Conservation (phyloP, 176 grass and related monocot species). For the barley (Hordeum vulgare) region DNA sequence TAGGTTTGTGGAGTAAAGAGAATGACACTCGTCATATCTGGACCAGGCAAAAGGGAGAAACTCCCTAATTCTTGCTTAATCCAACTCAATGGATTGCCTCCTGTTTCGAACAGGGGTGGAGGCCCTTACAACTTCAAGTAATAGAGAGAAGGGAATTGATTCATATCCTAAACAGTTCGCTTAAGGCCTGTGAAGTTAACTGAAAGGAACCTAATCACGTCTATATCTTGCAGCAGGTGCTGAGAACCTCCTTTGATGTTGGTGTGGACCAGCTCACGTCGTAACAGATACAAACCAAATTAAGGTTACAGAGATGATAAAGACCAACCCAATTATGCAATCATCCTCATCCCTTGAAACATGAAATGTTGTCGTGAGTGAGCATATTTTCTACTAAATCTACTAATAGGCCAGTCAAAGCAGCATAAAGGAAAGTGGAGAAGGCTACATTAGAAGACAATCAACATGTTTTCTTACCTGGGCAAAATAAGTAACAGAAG, state of each 20-base stretch:
- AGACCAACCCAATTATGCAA: not conserved
- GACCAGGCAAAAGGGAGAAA: not conserved
- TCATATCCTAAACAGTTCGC: not conserved
- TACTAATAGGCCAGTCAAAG: not conserved
- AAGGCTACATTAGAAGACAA: not conserved
- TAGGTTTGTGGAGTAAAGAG: not conserved
- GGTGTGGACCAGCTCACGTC: not conserved
- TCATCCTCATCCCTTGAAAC: not conserved
- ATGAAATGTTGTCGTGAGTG: not conserved
- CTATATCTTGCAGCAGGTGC: not conserved
- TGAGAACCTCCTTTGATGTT: not conserved
- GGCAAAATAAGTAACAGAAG: constrained; percentile 5
- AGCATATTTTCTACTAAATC: not conserved
- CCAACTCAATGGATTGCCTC: not conserved
- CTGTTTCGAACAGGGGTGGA: not conserved
- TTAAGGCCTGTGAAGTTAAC: not conserved
- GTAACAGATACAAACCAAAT: not conserved
- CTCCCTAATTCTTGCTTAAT: not conserved
- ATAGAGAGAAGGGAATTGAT: not conserved
- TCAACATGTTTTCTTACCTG: not conserved
- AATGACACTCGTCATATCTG: not conserved
- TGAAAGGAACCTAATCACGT: not conserved
- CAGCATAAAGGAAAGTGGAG: not conserved
- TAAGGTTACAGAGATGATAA: constrained; percentile 12
- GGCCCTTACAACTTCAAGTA: not conserved